Evolutionary conservation across 192 early-diverging fungal species (phyloP).

Genomic region (Irineochytrium annulatum): DNA sequence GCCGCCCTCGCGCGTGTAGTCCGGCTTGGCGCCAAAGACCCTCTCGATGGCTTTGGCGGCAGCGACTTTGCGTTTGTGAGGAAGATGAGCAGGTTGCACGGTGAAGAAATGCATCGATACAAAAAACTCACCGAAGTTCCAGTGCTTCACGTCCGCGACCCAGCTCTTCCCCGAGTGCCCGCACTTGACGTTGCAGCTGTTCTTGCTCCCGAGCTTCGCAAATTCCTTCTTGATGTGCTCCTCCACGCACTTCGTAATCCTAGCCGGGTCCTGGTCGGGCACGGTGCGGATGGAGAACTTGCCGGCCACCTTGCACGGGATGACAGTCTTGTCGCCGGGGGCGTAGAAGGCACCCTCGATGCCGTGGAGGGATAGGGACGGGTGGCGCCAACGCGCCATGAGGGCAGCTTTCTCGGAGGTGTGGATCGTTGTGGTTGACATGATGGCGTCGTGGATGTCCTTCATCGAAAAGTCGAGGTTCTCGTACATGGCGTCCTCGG

Average conservation of each 20-base stretch:
- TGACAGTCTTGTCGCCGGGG: slow-evolving; percentile 93
- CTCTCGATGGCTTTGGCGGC: slow-evolving; percentile 86
- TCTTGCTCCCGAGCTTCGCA: slow-evolving; percentile 85
- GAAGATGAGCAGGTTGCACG: not conserved
- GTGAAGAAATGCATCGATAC: not conserved
- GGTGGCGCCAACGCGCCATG: slow-evolving; percentile 87
- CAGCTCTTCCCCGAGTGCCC: slow-evolving; percentile 85
- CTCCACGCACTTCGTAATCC: slow-evolving; percentile 70
- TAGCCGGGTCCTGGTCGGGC: slow-evolving; percentile 82
- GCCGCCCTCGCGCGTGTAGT: slow-evolving; percentile 96
- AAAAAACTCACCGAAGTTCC: slow-evolving; percentile 72
- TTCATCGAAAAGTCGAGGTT: slow-evolving; percentile 72
- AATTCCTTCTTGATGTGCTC: slow-evolving; percentile 79
- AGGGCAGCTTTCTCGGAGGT: slow-evolving; percentile 71
- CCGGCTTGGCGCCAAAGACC: slow-evolving; percentile 89
- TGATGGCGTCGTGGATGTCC: slow-evolving; percentile 78
- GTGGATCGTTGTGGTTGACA: slow-evolving; percentile 72
- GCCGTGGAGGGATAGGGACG: slow-evolving; percentile 93
- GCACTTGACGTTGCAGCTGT: slow-evolving; percentile 68
- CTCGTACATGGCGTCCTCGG: slow-evolving; percentile 79
- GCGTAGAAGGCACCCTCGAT: slow-evolving; percentile 96
- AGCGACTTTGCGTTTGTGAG: slow-evolving; percentile 53
- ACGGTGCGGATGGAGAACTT: slow-evolving; percentile 98
- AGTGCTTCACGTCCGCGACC: slow-evolving; percentile 87
- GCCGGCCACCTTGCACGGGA: slow-evolving; percentile 90